A percentile compares a stretch with the other conserved stretches of the same genome.
Evolutionary conservation across 2,329 filamentous ascomycete species (phyloP).

Genomic region (Ascomycota sp.): DNA sequence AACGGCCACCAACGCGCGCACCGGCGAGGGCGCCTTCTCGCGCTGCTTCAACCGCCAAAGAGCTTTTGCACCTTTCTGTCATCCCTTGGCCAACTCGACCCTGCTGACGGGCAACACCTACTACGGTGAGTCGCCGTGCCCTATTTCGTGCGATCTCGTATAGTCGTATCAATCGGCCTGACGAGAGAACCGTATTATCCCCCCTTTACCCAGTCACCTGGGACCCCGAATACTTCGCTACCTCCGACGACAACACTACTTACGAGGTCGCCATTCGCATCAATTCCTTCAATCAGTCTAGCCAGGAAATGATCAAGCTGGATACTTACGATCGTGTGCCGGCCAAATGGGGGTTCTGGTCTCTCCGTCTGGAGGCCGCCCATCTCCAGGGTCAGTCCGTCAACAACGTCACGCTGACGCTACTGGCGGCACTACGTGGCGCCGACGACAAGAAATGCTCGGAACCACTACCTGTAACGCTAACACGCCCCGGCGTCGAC

Average conservation of each 20-base stretch:
- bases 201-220: conserved; percentile 31
- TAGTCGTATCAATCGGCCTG: too few relatives aligned
- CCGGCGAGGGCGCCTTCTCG: conserved; percentile 26
- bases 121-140: conserved; percentile 21
- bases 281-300: conserved; percentile 18
- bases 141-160: too few relatives aligned
- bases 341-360: conserved; percentile 26
- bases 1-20: conserved; percentile 16
- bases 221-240: conserved; percentile 30
- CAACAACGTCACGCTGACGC: conserved; percentile 27
- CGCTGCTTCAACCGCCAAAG: conserved; percentile 28
- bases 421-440: conserved; percentile 18
- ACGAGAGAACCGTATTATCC: too few relatives aligned
- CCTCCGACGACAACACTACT: conserved; percentile 14
- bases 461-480: conserved; percentile 18
- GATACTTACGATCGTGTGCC: conserved; percentile 13
- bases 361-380: conserved; percentile 18
- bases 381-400: conserved; percentile 16
- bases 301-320: conserved; percentile 16
- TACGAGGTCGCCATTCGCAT: conserved; percentile 16
- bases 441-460: conserved; percentile 18
- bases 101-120: conserved; percentile 26
- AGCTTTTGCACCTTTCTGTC: conserved; percentile 28
- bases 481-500: conserved; percentile 14
- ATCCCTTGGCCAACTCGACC: conserved; percentile 20